Percentiles rank a stretch among this genome's conserved stretches.
These are phyloP conservation scores for Phytophthora citrophthora DNA, from an alignment of 352 stramenopile species.

Conservation along the genomic window DNA sequence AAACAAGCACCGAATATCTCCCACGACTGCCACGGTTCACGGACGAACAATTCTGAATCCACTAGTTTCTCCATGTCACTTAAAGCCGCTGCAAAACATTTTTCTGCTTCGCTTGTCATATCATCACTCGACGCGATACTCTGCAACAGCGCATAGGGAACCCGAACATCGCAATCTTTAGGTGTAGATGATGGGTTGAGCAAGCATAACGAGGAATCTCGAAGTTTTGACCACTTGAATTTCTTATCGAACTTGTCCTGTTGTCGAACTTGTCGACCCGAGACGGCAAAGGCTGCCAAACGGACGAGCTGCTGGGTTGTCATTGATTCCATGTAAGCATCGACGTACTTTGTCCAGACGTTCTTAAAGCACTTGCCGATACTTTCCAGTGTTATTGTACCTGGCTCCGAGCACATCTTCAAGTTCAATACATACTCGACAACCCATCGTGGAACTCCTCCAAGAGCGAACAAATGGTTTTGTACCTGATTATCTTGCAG, in stretches of 20 bases:
- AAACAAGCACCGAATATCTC: constrained; percentile 46
- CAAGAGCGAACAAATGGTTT: constrained; percentile 8
- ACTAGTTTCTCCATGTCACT: constrained; percentile 4
- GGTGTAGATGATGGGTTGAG: constrained; percentile 2
- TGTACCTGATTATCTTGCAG: not conserved
- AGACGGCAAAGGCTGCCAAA: constrained; percentile 19
- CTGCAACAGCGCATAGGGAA: constrained; percentile 17
- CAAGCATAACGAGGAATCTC: constrained; percentile 37
- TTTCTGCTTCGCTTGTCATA: not conserved
- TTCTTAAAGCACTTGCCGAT: constrained; percentile 9
- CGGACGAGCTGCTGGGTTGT: not conserved
- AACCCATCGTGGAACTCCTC: constrained; percentile 21
- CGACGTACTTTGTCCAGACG: constrained; percentile 11
- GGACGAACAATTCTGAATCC: not conserved
- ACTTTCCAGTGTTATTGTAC: not conserved
- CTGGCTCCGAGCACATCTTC: not conserved
- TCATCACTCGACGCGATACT: not conserved
- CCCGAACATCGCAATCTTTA: not conserved
- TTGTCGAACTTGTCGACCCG: not conserved
- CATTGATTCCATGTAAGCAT: not conserved
- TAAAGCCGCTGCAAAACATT: constrained; percentile 1
- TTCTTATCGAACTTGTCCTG: constrained; percentile 12
- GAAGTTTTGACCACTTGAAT: constrained; percentile 33
- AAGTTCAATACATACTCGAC: not conserved
- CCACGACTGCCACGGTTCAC: constrained; percentile 15